phyloP scores from a whole-genome alignment of 345 rosid genomes.

The Pseudoturritis turrita region DNA sequence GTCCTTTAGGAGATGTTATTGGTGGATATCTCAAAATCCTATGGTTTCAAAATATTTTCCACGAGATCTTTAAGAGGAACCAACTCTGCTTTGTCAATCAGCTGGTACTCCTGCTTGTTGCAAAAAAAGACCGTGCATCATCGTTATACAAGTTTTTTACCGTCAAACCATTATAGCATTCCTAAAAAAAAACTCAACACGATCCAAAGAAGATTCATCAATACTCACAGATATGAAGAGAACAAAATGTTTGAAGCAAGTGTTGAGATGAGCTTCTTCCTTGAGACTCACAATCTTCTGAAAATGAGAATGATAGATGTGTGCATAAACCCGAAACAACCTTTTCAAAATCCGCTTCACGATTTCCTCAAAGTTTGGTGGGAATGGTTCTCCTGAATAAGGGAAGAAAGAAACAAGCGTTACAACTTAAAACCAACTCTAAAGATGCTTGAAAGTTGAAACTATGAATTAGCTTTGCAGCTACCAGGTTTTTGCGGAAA shows the following conservation, averaged over 20 bases:
- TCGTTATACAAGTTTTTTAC: background rate
- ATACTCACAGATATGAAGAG: constrained; percentile 70
- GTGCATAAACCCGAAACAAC: constrained; percentile 85
- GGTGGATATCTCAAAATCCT: background rate
- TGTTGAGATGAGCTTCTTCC: constrained; percentile 91
- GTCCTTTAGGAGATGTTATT: background rate
- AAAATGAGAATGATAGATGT: constrained; percentile 81
- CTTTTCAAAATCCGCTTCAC: constrained; percentile 76
- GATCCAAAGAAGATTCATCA: background rate
- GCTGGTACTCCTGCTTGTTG: constrained; percentile 21
- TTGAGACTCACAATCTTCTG: constrained; percentile 66
- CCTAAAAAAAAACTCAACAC: background rate
- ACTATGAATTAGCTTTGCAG: background rate
- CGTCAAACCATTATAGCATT: too few species aligned
- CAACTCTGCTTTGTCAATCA: constrained; percentile 3
- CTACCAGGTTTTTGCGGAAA: constrained; percentile 84
- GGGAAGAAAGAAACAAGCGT: background rate
- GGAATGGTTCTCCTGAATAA: constrained; percentile 69
- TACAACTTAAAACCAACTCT: background rate
- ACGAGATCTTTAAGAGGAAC: background rate
- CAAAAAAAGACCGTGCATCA: background rate
- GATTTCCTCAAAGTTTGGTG: constrained; percentile 72
- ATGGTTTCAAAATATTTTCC: background rate
- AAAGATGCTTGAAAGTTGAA: background rate
- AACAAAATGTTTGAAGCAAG: constrained; percentile 89